Evolutionary conservation across 2,329 filamentous ascomycete species (phyloP).

Genomic region (Aciculosporium take): DNA sequence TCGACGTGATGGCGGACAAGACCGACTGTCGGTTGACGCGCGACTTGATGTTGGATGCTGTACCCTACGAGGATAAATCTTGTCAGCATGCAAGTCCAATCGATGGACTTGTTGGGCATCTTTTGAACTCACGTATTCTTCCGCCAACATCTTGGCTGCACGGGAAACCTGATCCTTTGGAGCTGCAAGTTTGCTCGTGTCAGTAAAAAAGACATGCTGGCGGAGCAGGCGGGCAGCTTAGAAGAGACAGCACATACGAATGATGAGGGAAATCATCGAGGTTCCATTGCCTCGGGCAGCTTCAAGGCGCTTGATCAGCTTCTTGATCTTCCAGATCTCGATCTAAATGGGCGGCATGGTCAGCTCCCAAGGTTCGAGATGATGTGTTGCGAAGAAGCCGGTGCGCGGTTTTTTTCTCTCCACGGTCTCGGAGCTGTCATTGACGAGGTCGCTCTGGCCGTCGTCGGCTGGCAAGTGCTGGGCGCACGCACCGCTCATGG

Average conservation of each 20-base stretch:
- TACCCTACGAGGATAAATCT: conserved; percentile 47
- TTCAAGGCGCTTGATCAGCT: conserved; percentile 97
- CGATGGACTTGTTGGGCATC: neutral
- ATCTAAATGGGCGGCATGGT: conserved; percentile 31
- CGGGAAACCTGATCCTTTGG: conserved; percentile 97
- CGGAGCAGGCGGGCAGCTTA: neutral
- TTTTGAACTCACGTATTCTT: conserved; percentile 87
- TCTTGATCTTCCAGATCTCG: conserved; percentile 96
- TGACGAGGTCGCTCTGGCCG: neutral
- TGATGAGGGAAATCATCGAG: conserved; percentile 98
- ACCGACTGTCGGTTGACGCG: conserved; percentile 98
- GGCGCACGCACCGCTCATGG: conserved; percentile 8
- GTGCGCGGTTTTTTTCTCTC: no score
- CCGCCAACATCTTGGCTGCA: conserved; percentile 98
- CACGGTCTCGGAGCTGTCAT: neutral
- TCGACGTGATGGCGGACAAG: conserved; percentile 94
- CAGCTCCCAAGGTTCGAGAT: conserved; percentile 1
- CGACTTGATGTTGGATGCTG: conserved; percentile 98
- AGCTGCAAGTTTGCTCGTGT: conserved; percentile 34
- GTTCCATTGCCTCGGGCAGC: conserved; percentile 96
- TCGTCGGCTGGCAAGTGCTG: neutral
- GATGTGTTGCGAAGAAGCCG: neutral
- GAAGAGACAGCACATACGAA: conserved; percentile 50
- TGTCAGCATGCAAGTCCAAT: conserved; percentile 40
- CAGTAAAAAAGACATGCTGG: conserved; percentile 1